Percentiles rank a stretch among this genome's conserved stretches.
Conservation (phyloP, 2,329 filamentous ascomycete genomes). For the Colletotrichum coccodes region DNA sequence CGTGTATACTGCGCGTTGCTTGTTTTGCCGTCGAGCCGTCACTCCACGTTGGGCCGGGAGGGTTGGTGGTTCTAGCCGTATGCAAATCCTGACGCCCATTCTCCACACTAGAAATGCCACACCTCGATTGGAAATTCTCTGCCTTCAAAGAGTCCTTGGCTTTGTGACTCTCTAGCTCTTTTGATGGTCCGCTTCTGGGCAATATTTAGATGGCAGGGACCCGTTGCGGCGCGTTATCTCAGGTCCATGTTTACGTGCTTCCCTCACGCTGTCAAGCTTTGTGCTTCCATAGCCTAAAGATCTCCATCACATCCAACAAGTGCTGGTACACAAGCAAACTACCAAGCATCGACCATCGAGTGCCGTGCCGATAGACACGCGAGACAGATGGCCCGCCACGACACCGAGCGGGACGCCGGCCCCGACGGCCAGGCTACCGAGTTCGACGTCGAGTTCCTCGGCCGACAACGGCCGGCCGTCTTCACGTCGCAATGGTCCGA, state of each 20-base stretch:
- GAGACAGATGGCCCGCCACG: conserved; percentile 12
- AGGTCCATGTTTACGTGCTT: neutral
- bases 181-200: neutral
- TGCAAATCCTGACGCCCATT: conserved; percentile 19
- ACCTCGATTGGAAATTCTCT: conserved; percentile 28
- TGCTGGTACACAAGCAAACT: neutral
- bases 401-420: conserved; percentile 26
- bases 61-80: conserved; percentile 5
- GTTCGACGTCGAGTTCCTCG: conserved; percentile 66
- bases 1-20: neutral
- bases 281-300: neutral
- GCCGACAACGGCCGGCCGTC: conserved; percentile 67
- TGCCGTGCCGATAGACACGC: neutral
- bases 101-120: conserved; percentile 18
- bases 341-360: neutral
- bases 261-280: neutral
- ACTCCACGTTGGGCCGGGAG: neutral
- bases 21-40: neutral
- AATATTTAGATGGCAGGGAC: conserved; percentile 18
- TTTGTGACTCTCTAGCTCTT: neutral
- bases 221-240: neutral
- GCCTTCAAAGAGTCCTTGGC: neutral
- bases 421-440: conserved; percentile 1
- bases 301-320: neutral
- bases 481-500: conserved; percentile 67